These are phyloP conservation scores for Termitomyces sp. DNA, from an alignment of 768 basidiomycete genomes.

Conservation along the genomic window DNA sequence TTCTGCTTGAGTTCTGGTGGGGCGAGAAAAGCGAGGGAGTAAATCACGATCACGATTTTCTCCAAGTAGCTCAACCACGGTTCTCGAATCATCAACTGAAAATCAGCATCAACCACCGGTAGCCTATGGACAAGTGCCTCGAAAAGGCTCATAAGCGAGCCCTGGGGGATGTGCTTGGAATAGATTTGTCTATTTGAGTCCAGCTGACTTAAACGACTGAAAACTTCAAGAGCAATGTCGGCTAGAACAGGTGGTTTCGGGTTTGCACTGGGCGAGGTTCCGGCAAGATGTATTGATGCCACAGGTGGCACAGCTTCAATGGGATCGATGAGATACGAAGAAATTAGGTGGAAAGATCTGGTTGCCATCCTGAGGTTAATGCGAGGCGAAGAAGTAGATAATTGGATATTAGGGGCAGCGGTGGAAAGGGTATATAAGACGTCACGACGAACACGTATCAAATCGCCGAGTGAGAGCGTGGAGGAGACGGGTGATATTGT, in stretches of 20 bases:
- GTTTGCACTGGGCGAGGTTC: conserved; percentile 35
- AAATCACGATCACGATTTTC: conserved; percentile 77
- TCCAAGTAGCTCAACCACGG: conserved; percentile 78
- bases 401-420: conserved; percentile 48
- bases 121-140: conserved; percentile 75
- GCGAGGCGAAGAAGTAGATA: conserved; percentile 41
- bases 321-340: conserved; percentile 75
- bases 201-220: conserved; percentile 71
- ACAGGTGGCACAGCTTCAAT: conserved; percentile 63
- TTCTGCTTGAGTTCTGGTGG: conserved; percentile 69
- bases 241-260: conserved; percentile 56
- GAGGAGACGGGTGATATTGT: conserved; percentile 44
- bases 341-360: conserved; percentile 61
- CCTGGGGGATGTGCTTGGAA: conserved; percentile 53
- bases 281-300: conserved; percentile 51
- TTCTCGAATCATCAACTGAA: conserved; percentile 60
- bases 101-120: conserved; percentile 77
- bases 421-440: conserved; percentile 65
- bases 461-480: conserved; percentile 65
- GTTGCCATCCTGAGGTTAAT: conserved; percentile 45
- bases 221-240: conserved; percentile 80
- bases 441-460: conserved; percentile 75
- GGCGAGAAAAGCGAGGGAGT: conserved; percentile 82
- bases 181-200: conserved; percentile 81
- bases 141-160: conserved; percentile 60